These are phyloP conservation scores for Stygiomarasmius scandens DNA, from an alignment of 1,284 basidiomycete species.

Conservation along the genomic window DNA sequence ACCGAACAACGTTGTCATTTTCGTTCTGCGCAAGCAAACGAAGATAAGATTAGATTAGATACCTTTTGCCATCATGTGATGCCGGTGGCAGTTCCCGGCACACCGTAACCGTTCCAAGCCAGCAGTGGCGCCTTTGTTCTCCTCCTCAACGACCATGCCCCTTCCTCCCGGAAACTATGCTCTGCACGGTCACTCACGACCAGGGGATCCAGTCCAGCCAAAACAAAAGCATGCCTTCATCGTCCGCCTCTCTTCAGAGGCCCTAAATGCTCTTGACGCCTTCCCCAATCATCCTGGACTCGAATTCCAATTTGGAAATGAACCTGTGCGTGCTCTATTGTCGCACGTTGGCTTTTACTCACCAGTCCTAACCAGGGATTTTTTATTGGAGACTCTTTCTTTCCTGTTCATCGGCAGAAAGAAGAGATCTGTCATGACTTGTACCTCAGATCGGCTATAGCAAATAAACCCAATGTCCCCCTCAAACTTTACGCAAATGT, in stretches of 20 bases:
- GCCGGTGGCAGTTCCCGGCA: too few relatives aligned
- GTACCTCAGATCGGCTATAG: slow-evolving; percentile 63
- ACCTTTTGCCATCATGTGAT: too few relatives aligned
- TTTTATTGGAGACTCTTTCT: slow-evolving; percentile 63
- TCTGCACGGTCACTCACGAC: slow-evolving; percentile 55
- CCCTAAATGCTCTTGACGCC: slow-evolving; percentile 63
- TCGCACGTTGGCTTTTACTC: slow-evolving; percentile 7
- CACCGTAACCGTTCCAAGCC: too few relatives aligned
- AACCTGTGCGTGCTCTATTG: slow-evolving; percentile 45
- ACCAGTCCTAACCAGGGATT: slow-evolving; percentile 53
- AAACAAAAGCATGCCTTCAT: slow-evolving; percentile 73
- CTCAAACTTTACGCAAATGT: slow-evolving; percentile 75
- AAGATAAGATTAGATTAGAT: too few relatives aligned
- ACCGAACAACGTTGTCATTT: too few relatives aligned
- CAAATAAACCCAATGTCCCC: slow-evolving; percentile 57
- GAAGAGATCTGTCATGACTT: slow-evolving; percentile 68
- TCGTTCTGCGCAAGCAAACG: too few relatives aligned
- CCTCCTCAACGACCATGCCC: slow-evolving; percentile 7
- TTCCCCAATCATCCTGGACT: slow-evolving; percentile 46
- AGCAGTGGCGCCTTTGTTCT: not conserved
- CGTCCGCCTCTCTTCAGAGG: slow-evolving; percentile 69
- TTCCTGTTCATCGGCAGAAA: slow-evolving; percentile 52
- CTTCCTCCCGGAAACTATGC: slow-evolving; percentile 37
- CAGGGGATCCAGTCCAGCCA: slow-evolving; percentile 55
- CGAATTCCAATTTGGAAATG: slow-evolving; percentile 60